phyloP scores from a whole-genome alignment of 1,139 yeast species.

The Lodderomyces jiufengensis region DNA sequence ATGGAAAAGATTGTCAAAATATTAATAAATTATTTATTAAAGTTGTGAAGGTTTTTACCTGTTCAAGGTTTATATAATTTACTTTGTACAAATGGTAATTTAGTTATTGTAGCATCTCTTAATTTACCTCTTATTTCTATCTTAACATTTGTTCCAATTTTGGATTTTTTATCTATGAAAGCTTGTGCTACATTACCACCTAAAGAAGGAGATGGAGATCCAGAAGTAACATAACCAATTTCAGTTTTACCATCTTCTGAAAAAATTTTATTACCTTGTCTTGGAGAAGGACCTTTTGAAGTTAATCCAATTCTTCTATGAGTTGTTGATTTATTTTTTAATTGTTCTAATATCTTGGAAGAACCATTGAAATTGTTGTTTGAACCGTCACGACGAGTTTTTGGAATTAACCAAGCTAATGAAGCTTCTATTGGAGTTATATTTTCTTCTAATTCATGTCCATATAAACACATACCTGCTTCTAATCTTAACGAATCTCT shows the following conservation, averaged over 20 bases:
- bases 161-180: constrained; percentile 71
- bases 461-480: constrained; percentile 98
- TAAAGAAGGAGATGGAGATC: constrained; percentile 83
- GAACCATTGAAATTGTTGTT: constrained; percentile 69
- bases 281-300: constrained; percentile 87
- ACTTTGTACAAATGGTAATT: constrained; percentile 75
- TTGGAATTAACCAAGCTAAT: constrained; percentile 84
- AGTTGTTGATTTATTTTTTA: constrained; percentile 56
- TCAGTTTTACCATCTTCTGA: constrained; percentile 43
- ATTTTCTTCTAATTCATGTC: constrained; percentile 81
- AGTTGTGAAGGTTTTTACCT: too few relatives aligned
- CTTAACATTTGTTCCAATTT: constrained; percentile 70
- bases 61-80: constrained; percentile 13
- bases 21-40: too few relatives aligned
- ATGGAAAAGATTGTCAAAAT: too few relatives aligned
- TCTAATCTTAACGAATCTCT: constrained; percentile 92
- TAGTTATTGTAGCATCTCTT: constrained; percentile 69
- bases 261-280: constrained; percentile 73
- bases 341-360: constrained; percentile 62
- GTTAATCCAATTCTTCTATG: constrained; percentile 71
- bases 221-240: constrained; percentile 82
- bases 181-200: constrained; percentile 93
- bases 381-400: constrained; percentile 56
- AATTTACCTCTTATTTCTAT: constrained; percentile 82
- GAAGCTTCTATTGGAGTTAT: constrained; percentile 88